Evolutionary conservation across 169 alveolate species (phyloP).

Genomic region (Condylostoma magnum): DNA sequence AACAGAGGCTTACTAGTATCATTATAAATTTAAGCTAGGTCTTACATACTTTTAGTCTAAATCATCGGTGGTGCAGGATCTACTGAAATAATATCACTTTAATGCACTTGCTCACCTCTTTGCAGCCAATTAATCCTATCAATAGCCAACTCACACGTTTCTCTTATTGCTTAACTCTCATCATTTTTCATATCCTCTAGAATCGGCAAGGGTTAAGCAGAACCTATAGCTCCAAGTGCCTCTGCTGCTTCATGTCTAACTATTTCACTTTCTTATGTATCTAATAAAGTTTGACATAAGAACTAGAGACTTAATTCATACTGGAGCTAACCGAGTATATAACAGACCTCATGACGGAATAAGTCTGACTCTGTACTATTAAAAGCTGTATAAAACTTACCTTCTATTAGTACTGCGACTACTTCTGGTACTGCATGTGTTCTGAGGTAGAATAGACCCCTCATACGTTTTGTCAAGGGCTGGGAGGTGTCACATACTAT

Average conservation of each 20-base stretch:
- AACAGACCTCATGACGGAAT: constrained; percentile 89
- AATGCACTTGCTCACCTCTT: background rate
- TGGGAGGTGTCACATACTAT: background rate
- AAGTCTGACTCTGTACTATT: background rate
- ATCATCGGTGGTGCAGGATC: constrained; percentile 26
- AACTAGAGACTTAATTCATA: constrained; percentile 55
- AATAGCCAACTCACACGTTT: constrained; percentile 31
- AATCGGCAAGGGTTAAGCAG: constrained; percentile 68
- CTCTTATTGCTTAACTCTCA: constrained; percentile 58
- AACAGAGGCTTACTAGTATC: background rate
- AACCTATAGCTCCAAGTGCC: constrained; percentile 60
- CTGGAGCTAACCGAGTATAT: constrained; percentile 88
- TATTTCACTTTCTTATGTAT: constrained; percentile 79
- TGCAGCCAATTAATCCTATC: constrained; percentile 15
- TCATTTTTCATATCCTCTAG: constrained; percentile 8
- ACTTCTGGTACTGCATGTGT: constrained; percentile 21
- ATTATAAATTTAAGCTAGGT: constrained; percentile 1
- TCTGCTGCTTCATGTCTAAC: constrained; percentile 88
- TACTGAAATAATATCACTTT: background rate
- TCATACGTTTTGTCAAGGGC: constrained; percentile 13
- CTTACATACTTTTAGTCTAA: background rate
- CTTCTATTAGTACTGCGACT: constrained; percentile 1
- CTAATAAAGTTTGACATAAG: constrained; percentile 64
- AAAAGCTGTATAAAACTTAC: too few relatives aligned
- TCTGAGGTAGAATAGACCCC: constrained; percentile 22